phyloP scores from a whole-genome alignment of 139 green algal genomes.

The Coelastrella sp. region DNA sequence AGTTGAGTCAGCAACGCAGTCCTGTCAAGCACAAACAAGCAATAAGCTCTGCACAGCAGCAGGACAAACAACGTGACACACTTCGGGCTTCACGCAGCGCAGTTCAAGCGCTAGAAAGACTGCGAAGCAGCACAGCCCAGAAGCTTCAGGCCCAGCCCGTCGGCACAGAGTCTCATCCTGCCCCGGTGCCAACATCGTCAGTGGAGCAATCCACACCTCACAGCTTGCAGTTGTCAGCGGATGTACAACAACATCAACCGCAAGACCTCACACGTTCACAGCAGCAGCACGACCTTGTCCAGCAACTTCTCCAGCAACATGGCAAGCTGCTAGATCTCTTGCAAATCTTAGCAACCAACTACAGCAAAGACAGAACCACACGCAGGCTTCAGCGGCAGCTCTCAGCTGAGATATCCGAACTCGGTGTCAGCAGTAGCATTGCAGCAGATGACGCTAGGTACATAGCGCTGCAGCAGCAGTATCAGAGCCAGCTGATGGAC shows the following conservation, averaged over 20 bases:
- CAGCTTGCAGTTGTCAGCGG: neutral
- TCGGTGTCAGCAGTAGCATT: neutral
- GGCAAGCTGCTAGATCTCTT: slow-evolving; percentile 36
- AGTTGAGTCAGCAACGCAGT: neutral
- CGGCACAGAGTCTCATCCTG: too few relatives aligned
- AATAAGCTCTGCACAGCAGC: neutral
- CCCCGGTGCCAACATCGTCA: too few relatives aligned
- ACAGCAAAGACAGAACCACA: neutral
- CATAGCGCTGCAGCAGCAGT: neutral
- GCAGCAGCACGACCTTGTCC: neutral
- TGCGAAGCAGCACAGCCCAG: too few relatives aligned
- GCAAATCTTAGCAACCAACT: neutral
- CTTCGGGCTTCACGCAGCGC: neutral
- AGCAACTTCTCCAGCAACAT: slow-evolving; percentile 33
- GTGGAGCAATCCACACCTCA: too few relatives aligned
- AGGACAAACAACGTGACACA: neutral
- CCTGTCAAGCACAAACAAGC: neutral
- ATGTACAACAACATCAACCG: neutral
- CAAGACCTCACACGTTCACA: neutral
- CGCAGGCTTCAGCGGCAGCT: neutral
- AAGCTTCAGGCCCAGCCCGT: too few relatives aligned
- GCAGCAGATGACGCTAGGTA: neutral
- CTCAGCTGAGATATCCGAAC: neutral
- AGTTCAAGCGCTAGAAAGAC: too few relatives aligned
- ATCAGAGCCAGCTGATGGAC: neutral